Base-by-base conservation (phyloP, 805 yeast species). In the Wickerhamiella allomyrinae region DNA sequence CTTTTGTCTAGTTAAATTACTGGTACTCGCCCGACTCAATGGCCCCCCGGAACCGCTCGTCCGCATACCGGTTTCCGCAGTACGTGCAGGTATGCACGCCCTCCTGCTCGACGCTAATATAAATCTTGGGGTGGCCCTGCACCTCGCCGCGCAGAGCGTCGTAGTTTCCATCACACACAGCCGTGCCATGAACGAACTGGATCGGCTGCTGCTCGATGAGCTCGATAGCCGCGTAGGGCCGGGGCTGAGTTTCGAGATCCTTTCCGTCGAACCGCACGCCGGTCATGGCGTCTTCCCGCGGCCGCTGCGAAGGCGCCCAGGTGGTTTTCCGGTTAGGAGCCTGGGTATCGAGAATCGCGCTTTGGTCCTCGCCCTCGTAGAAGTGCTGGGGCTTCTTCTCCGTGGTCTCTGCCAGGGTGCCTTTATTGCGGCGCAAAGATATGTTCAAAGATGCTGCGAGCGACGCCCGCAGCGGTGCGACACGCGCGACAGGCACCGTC, bases 121-220 rank as follows among this genome's bases (percentile, higher is more conserved):
- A 83, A 19, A 83, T 74, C 59, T 78, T 79, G 35, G 94, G 94
- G 59, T 83, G 94, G 15, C 94, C 94, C 54, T 73, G 75, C 17
- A 65, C 67, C 9, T 80, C 81, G 33, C 56, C 56, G 35, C 48
- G 52, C 52, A 69, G 76, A 50, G 80, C 77, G 42, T 54, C 45
- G 47, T 46, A 48, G 47, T 62, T 68, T 31, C 94, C 94, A 53
- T 80, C 83, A 59, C 94, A 84, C 14, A 79, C 89, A 1, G 94
- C 94, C 41, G 76, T 60, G 24, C 66, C 70, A 48, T 68, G 71
- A 46, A 83, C 65, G 55, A 71, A 79, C 51, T 74, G 66, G 34
- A 83, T 64, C 2, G 94, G 94, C 55, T 76, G 76, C 56, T 77
- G 65, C 24, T 79, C 77, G 52, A 84, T 80, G 60, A 84, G 69